Conservation (phyloP, 257 asterid species). For the Jacaranda mimosifolia region DNA sequence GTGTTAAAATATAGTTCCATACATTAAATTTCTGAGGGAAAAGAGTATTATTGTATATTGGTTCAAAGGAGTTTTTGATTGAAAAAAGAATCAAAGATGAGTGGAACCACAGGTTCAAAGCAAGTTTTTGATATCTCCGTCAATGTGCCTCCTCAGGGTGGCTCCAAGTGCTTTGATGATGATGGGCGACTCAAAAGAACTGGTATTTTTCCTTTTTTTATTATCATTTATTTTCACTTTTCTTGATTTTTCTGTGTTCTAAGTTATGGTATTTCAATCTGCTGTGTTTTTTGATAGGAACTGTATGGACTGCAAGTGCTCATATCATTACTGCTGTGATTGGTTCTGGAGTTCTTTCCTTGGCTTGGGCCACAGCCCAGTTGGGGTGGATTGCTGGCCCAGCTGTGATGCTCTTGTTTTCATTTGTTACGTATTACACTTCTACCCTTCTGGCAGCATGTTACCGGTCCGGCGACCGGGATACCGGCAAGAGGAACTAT, state of each 20-base stretch:
- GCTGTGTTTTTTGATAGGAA: conserved; percentile 31
- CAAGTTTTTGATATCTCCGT: conserved; percentile 42
- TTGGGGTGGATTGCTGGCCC: conserved; percentile 63
- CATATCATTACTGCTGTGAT: conserved; percentile 60
- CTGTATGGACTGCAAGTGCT: conserved; percentile 52
- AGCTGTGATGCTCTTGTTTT: conserved; percentile 43
- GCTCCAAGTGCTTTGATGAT: conserved; percentile 45
- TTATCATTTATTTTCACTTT: background rate
- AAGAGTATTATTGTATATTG: background rate
- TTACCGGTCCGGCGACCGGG: conserved; percentile 52
- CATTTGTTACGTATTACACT: conserved; percentile 51
- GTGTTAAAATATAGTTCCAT: background rate
- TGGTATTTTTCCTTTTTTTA: conserved; percentile 28
- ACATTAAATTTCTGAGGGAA: background rate
- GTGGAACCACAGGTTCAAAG: conserved; percentile 13
- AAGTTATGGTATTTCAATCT: no score
- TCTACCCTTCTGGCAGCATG: conserved; percentile 51
- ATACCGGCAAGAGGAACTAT: conserved; percentile 52
- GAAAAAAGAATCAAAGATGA: conserved; percentile 27
- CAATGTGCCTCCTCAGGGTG: conserved; percentile 34
- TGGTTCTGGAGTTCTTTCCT: conserved; percentile 56
- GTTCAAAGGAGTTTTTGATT: background rate
- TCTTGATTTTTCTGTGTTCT: background rate
- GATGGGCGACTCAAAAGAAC: conserved; percentile 53
- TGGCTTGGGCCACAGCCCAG: conserved; percentile 58